phyloP scores from a whole-genome alignment of 2,329 filamentous ascomycete genomes.

The Aspergillus nomiae region DNA sequence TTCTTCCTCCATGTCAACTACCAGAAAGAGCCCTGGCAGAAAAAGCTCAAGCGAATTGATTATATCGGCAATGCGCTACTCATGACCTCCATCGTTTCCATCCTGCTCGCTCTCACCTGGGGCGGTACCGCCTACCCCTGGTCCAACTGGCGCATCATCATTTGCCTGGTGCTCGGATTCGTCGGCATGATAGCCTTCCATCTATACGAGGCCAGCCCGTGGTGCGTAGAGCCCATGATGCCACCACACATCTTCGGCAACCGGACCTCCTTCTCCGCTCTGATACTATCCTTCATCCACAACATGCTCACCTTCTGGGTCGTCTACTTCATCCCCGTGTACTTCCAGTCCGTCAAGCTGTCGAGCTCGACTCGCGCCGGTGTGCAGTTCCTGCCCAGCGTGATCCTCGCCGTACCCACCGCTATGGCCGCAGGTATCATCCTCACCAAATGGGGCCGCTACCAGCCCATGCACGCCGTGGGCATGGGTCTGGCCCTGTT shows the following conservation, averaged over 20 bases:
- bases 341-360: constrained; percentile 47
- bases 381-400: constrained; percentile 33
- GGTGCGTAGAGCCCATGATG: constrained; percentile 38
- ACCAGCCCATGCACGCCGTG: constrained; percentile 30
- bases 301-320: constrained; percentile 17
- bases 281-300: constrained; percentile 17
- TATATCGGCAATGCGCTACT: constrained; percentile 33
- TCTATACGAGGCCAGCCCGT: constrained; percentile 16
- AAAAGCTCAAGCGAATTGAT: constrained; percentile 27
- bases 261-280: constrained; percentile 32
- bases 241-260: constrained; percentile 49
- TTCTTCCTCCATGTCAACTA: constrained; percentile 26
- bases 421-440: constrained; percentile 34
- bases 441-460: constrained; percentile 37
- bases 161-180: constrained; percentile 32
- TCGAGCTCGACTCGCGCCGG: constrained; percentile 36
- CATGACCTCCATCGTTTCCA: constrained; percentile 26
- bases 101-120: constrained; percentile 35
- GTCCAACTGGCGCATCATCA: constrained; percentile 30
- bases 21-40: not conserved
- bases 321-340: constrained; percentile 45
- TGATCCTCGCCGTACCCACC: constrained; percentile 25
- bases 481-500: constrained; percentile 31
- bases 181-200: constrained; percentile 27
- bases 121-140: constrained; percentile 34